These are phyloP conservation scores for Leptodontidium sp. DNA, from an alignment of 2,329 filamentous ascomycete genomes.

Conservation along the genomic window DNA sequence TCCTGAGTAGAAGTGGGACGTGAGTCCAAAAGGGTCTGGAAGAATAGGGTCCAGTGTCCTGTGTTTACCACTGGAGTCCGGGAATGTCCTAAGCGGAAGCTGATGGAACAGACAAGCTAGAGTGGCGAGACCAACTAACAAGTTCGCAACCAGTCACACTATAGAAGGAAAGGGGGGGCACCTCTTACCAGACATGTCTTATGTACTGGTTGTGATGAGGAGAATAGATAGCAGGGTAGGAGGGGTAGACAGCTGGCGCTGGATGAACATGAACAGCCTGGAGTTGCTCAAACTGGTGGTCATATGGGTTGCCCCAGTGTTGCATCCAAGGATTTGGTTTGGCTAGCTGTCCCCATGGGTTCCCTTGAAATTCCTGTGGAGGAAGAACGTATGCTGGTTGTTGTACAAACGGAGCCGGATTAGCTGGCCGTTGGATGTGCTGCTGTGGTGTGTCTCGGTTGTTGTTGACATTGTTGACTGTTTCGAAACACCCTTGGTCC, in stretches of 20 bases:
- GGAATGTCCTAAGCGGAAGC: slow-evolving; percentile 25
- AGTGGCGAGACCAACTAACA: slow-evolving; percentile 21
- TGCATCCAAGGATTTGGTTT: slow-evolving; percentile 36
- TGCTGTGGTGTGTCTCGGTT: slow-evolving; percentile 19
- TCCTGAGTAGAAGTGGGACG: background rate
- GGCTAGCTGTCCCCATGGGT: slow-evolving; percentile 24
- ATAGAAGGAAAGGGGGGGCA: slow-evolving; percentile 22
- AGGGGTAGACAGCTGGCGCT: slow-evolving; percentile 32
- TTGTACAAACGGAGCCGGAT: slow-evolving; percentile 26
- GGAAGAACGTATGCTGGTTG: slow-evolving; percentile 39
- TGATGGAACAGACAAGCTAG: slow-evolving; percentile 27
- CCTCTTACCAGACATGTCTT: slow-evolving; percentile 19
- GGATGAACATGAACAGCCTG: slow-evolving; percentile 32
- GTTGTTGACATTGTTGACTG: slow-evolving; percentile 12
- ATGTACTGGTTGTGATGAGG: slow-evolving; percentile 28
- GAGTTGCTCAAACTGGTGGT: slow-evolving; percentile 35
- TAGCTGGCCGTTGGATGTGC: slow-evolving; percentile 23
- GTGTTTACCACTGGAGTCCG: slow-evolving; percentile 34
- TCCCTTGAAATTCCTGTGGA: slow-evolving; percentile 32
- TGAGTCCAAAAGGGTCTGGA: slow-evolving; percentile 22
- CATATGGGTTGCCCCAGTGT: slow-evolving; percentile 35
- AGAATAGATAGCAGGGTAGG: slow-evolving; percentile 33
- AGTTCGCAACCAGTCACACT: slow-evolving; percentile 32
- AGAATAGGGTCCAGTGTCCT: slow-evolving; percentile 32
- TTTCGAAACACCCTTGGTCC: slow-evolving; percentile 15